These are phyloP conservation scores for Ophiostoma populinum DNA, from an alignment of 2,329 filamentous ascomycete genomes.

Conservation along the genomic window DNA sequence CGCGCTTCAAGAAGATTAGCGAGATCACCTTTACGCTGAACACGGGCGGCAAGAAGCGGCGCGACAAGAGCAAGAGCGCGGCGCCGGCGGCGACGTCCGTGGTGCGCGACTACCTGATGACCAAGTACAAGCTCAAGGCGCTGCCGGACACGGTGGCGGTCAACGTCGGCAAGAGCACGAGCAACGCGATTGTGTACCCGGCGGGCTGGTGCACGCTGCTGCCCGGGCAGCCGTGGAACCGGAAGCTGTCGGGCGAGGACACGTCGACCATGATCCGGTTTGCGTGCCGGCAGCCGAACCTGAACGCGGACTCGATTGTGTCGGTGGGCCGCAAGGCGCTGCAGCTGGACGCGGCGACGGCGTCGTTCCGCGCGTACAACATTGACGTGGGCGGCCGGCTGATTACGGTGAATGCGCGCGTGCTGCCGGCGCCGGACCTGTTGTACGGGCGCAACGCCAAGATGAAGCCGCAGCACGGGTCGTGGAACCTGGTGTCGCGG, in stretches of 20 bases:
- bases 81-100: neutral
- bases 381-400: slow-evolving; percentile 43
- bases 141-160: slow-evolving; percentile 28
- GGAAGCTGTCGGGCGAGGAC: slow-evolving; percentile 41
- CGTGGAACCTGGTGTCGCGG: slow-evolving; percentile 50
- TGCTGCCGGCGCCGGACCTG: slow-evolving; percentile 44
- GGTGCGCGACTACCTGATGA: neutral
- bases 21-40: slow-evolving; percentile 4
- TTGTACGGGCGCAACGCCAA: slow-evolving; percentile 29
- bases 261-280: slow-evolving; percentile 54
- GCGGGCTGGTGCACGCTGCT: slow-evolving; percentile 47
- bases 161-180: slow-evolving; percentile 40
- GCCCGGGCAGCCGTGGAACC: slow-evolving; percentile 44
- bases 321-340: slow-evolving; percentile 38
- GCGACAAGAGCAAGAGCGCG: slow-evolving; percentile 3
- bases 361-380: slow-evolving; percentile 39
- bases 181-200: slow-evolving; percentile 46
- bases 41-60: neutral
- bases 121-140: slow-evolving; percentile 1
- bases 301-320: slow-evolving; percentile 51
- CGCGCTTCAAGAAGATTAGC: slow-evolving; percentile 3
- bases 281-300: slow-evolving; percentile 47
- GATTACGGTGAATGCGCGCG: slow-evolving; percentile 54
- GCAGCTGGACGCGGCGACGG: slow-evolving; percentile 30
- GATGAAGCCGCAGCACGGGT: slow-evolving; percentile 29